Evolutionary conservation across 2,329 filamentous ascomycete species (phyloP).

Genomic region (Penicillium italicum): DNA sequence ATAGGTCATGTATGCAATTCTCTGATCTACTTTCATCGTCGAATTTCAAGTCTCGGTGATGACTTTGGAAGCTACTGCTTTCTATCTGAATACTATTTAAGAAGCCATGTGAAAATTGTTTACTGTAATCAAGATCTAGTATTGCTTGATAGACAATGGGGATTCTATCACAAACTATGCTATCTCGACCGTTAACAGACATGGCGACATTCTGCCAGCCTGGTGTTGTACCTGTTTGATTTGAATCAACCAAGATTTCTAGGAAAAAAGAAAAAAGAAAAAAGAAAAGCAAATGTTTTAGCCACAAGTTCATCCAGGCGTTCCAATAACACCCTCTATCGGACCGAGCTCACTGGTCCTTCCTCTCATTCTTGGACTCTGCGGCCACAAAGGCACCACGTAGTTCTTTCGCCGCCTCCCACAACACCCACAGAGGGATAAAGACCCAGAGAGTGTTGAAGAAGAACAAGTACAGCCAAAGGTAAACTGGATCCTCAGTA

Average conservation of each 20-base stretch:
- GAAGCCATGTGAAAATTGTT: background rate
- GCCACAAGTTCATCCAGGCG: background rate
- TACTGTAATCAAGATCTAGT: background rate
- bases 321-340: background rate
- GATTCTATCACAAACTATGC: background rate
- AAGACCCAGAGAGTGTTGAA: conserved; percentile 64
- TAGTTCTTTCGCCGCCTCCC: conserved; percentile 49
- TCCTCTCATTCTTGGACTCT: conserved; percentile 21
- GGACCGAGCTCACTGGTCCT: conserved; percentile 18
- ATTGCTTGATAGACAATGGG: background rate
- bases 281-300: background rate
- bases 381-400: conserved; percentile 34
- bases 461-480: conserved; percentile 62
- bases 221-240: background rate
- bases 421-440: conserved; percentile 57
- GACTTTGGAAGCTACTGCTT: background rate
- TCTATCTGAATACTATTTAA: background rate
- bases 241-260: background rate
- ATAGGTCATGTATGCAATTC: background rate
- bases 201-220: background rate
- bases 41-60: background rate
- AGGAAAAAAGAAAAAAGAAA: too few relatives aligned
- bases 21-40: background rate
- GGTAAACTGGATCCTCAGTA: conserved; percentile 58
- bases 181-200: too few relatives aligned